Percentiles rank a stretch among this genome's conserved stretches.
Conservation (phyloP, 2,329 filamentous ascomycete species). For the Truncatella angustata region DNA sequence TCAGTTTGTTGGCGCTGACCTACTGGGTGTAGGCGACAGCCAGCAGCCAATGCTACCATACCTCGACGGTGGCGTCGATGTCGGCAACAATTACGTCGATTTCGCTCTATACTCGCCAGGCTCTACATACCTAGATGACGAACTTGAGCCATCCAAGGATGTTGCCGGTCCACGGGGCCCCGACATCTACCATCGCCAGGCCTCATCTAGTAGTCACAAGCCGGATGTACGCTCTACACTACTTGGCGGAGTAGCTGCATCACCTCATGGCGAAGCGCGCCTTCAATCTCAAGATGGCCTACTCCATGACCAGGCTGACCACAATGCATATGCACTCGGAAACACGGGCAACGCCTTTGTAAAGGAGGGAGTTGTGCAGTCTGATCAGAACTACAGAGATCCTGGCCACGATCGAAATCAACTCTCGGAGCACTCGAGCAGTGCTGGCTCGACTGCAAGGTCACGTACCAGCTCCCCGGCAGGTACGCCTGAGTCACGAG, state of each 20-base stretch:
- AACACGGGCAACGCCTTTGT: not conserved
- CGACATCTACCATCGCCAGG: not conserved
- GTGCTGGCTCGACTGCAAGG: not conserved
- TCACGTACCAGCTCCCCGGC: not conserved
- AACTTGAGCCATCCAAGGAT: conserved; percentile 31
- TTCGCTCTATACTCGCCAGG: conserved; percentile 55
- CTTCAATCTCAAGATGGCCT: too few relatives aligned
- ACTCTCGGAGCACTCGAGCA: not conserved
- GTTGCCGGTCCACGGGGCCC: conserved; percentile 15
- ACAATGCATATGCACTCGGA: not conserved
- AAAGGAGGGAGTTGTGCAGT: not conserved
- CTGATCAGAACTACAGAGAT: not conserved
- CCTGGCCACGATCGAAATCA: conserved; percentile 1
- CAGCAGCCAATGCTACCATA: conserved; percentile 36
- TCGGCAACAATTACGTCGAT: conserved; percentile 48
- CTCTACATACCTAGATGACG: conserved; percentile 46
- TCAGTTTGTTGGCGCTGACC: not conserved
- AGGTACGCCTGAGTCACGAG: not conserved
- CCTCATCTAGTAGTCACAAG: not conserved
- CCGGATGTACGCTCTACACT: not conserved
- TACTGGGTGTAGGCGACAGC: not conserved
- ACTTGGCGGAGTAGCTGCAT: not conserved
- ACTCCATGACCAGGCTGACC: not conserved
- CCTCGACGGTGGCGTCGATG: conserved; percentile 33
- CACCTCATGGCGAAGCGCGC: too few relatives aligned